Evolutionary conservation across 495 filamentous ascomycete species (phyloP), one percentile per base, ranked within the genome.

Genomic region (Tetracladium setigerum): DNA sequence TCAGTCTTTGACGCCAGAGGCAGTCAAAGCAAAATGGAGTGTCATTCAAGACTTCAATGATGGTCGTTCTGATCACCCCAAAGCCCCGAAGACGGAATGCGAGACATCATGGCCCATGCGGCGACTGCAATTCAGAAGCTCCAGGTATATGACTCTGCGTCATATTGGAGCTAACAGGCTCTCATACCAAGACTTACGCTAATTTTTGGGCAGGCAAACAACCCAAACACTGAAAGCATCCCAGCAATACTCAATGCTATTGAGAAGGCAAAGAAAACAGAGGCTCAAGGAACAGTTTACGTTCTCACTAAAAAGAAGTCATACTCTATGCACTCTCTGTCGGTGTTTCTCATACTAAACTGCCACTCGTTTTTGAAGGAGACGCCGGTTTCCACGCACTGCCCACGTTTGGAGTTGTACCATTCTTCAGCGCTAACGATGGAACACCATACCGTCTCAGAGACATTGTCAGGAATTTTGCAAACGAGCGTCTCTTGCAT

Each of bases 401-500:
- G n/a, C 84, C 84, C 31, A 85, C 82, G 4, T 88, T 79, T 59
- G 84, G 80, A 63, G 84, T 87, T 41, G 66, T 88, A 50, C 84
- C 84, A 22, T 77, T 70, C 60, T 87, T 88, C 66, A 79, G 78
- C 65, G 77, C 84, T 37, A 62, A 72, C 39, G 62, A 68, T 19
- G 13, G 13, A 36, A 36, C 34, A 2, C 82, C 84, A 37, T 88
- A 75, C 71, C 73, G 68, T 65, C 64, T 83, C 54, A 65, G 70
- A 39, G 82, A 87, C 30, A 71, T 88, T 50, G 71, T 87, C 27
- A 78, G 81, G 46, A 77, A 87, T 62, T 88, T 85, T 70, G 83
- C 77, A n/a, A 82, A 82, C 46, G 87, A 86, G 83, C 87, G 86
- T 84, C 74, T 88, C 45, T 76, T 88, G 16, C 84, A 88, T 66